Evolutionary conservation across 495 filamentous ascomycete species (phyloP).

Genomic region (Talaromyces adpressus): DNA sequence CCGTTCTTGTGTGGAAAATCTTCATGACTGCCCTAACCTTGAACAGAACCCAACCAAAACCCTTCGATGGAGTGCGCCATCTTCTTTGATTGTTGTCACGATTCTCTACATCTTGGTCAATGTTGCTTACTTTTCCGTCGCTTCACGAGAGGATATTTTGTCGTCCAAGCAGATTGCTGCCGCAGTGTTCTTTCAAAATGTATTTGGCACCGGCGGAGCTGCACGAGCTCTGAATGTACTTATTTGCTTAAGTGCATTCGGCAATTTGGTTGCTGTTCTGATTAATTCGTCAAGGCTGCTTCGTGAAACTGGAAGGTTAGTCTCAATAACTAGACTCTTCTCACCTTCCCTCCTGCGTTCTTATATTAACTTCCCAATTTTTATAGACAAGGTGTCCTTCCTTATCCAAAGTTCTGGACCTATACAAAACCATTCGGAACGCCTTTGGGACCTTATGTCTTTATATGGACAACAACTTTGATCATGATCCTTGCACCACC

Average conservation of each 20-base stretch:
- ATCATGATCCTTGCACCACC: conserved; percentile 62
- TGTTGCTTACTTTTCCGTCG: conserved; percentile 55
- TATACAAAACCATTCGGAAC: conserved; percentile 58
- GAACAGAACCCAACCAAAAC: conserved; percentile 53
- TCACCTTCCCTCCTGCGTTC: background rate
- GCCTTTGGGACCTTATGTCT: conserved; percentile 49
- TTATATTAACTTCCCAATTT: background rate
- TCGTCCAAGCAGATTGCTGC: conserved; percentile 48
- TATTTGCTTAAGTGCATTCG: conserved; percentile 56
- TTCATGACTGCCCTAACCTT: conserved; percentile 5
- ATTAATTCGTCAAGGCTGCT: conserved; percentile 52
- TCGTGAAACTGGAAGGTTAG: conserved; percentile 50
- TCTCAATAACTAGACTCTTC: background rate
- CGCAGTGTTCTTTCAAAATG: conserved; percentile 50
- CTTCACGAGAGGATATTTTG: conserved; percentile 45
- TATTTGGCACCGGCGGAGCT: conserved; percentile 48
- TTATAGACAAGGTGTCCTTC: conserved; percentile 56
- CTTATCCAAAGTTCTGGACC: conserved; percentile 56
- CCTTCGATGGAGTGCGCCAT: conserved; percentile 41
- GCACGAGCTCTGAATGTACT: conserved; percentile 51
- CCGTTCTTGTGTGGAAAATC: conserved; percentile 18
- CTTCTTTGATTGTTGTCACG: conserved; percentile 43
- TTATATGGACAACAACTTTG: conserved; percentile 53
- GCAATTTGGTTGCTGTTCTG: conserved; percentile 54
- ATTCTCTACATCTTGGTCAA: conserved; percentile 55